Conservation (phyloP, 306 rosid species). For the Glycyrrhiza uralensis region DNA sequence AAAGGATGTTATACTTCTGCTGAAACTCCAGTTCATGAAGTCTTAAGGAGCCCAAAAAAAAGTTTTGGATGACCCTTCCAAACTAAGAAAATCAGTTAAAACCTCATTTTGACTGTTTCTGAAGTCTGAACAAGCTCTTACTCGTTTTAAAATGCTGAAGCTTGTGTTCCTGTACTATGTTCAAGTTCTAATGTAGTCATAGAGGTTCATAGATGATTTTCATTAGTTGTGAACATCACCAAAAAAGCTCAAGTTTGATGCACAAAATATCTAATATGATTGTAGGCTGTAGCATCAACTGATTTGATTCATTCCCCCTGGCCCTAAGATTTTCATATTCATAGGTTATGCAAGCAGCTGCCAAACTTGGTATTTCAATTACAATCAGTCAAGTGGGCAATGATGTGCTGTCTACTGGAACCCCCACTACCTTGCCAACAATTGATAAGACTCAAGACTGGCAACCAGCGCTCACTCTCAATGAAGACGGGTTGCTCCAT, state of each 20-base stretch:
- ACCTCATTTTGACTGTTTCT: not conserved
- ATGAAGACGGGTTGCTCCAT: slow-evolving; percentile 86
- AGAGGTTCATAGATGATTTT: slow-evolving; percentile 9
- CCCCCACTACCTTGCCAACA: slow-evolving; percentile 51
- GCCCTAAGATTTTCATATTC: slow-evolving; percentile 19
- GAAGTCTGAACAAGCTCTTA: not conserved
- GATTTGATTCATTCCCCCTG: slow-evolving; percentile 1
- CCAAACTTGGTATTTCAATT: slow-evolving; percentile 74
- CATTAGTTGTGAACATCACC: not conserved
- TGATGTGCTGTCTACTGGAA: slow-evolving; percentile 51
- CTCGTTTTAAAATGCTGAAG: not conserved
- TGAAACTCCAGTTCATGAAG: not conserved
- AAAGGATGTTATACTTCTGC: not conserved
- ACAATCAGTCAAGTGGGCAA: slow-evolving; percentile 71
- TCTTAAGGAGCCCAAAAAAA: not conserved
- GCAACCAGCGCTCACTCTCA: slow-evolving; percentile 71
- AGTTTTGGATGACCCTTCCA: not conserved
- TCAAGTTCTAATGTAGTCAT: not conserved
- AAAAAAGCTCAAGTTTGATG: not conserved
- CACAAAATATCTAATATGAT: not conserved
- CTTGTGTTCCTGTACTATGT: not conserved
- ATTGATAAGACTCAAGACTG: slow-evolving; percentile 71
- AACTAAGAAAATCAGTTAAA: not conserved
- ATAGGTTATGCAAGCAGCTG: slow-evolving; percentile 83
- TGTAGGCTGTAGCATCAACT: not conserved